A percentile compares a stretch with the other conserved stretches of the same genome.
phyloP scores from a whole-genome alignment of 805 yeast genomes.

The Metschnikowia matae region DNA sequence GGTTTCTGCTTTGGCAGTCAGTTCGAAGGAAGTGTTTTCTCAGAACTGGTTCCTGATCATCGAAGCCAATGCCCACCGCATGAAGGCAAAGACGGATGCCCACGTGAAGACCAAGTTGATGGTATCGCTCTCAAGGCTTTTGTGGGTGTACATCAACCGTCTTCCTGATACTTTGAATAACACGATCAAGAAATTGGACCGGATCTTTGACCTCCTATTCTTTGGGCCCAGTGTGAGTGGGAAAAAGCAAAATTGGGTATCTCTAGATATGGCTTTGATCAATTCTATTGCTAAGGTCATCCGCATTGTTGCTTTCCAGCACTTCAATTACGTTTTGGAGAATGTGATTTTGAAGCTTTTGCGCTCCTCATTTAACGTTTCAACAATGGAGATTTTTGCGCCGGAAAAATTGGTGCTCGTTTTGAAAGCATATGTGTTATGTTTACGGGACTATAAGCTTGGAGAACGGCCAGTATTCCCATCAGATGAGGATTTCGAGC shows the following conservation, averaged over 20 bases:
- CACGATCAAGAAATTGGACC: constrained; percentile 74
- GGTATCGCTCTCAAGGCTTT: constrained; percentile 63
- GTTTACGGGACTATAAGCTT: constrained; percentile 57
- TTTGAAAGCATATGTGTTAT: constrained; percentile 65
- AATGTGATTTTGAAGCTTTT: constrained; percentile 70
- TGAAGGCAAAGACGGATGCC: constrained; percentile 57
- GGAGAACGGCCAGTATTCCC: constrained; percentile 72
- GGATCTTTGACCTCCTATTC: constrained; percentile 54
- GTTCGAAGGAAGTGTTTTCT: constrained; percentile 72
- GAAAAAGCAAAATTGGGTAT: constrained; percentile 74
- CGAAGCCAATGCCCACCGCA: constrained; percentile 55
- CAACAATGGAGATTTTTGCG: constrained; percentile 53
- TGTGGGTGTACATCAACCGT: constrained; percentile 88
- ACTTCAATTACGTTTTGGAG: constrained; percentile 75
- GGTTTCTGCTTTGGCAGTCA: constrained; percentile 71
- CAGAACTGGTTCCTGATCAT: constrained; percentile 66
- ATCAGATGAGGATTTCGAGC: constrained; percentile 35
- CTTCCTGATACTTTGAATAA: constrained; percentile 86
- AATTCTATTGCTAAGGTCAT: constrained; percentile 67
- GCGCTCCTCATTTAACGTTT: constrained; percentile 55
- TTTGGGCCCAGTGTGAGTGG: constrained; percentile 35
- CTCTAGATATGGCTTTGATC: constrained; percentile 56
- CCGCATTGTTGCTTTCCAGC: constrained; percentile 75
- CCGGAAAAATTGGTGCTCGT: constrained; percentile 72
- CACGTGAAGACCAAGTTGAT: constrained; percentile 53